A percentile compares a stretch with the other conserved stretches of the same genome.
These are phyloP conservation scores for Neoboletus magnificus DNA, from an alignment of 768 basidiomycete genomes.

Conservation along the genomic window DNA sequence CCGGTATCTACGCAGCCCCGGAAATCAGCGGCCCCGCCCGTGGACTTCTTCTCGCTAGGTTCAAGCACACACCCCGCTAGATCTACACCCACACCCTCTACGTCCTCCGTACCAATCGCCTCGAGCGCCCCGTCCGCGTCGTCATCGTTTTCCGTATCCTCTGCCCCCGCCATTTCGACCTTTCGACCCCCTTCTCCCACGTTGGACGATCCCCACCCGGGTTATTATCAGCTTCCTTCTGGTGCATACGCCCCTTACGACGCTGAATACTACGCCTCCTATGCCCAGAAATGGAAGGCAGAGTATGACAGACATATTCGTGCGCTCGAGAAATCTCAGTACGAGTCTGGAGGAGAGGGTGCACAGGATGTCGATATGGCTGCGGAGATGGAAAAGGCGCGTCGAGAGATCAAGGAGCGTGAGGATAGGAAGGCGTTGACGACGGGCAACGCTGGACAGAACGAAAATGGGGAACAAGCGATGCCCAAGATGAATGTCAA, in stretches of 20 bases:
- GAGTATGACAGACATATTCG: conserved; percentile 72
- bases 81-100: background rate
- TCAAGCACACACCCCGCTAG: conserved; percentile 6
- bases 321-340: conserved; percentile 73
- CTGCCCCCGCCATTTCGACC: conserved; percentile 66
- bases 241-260: conserved; percentile 80
- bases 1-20: conserved; percentile 5
- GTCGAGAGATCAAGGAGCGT: conserved; percentile 66
- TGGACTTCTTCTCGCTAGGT: conserved; percentile 73
- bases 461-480: conserved; percentile 41
- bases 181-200: conserved; percentile 75
- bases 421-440: conserved; percentile 79
- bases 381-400: conserved; percentile 76
- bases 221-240: conserved; percentile 81
- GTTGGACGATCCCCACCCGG: conserved; percentile 74
- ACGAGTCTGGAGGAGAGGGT: conserved; percentile 38
- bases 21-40: conserved; percentile 33
- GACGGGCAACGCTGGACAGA: conserved; percentile 43
- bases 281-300: conserved; percentile 67
- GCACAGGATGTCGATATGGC: conserved; percentile 61
- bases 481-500: conserved; percentile 82
- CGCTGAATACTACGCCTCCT: conserved; percentile 60
- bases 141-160: conserved; percentile 52
- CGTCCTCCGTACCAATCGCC: conserved; percentile 5
- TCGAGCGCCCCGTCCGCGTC: conserved; percentile 58